Base-by-base conservation (phyloP, 1,139 yeast species). In the Blastobotrys indianensis region DNA sequence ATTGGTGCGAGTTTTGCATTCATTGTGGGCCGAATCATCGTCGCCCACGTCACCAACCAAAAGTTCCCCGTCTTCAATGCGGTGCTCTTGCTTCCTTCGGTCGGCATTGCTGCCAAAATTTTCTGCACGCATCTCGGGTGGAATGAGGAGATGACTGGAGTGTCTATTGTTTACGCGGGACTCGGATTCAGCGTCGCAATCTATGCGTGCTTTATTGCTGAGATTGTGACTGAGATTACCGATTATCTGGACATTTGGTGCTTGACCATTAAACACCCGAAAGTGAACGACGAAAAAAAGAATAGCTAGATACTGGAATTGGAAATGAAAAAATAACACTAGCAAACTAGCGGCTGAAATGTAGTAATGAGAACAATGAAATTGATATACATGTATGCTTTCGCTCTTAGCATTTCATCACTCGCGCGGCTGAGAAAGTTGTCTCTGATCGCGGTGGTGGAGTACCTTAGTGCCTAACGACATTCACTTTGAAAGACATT, bases 1-100 rank as follows among this genome's bases (percentile, higher is more conserved):
- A 76, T 83, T 54, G 96, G 96, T 3, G 73, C 83, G 33, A 74
- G 85, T 1, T 69, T 84, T 58, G 96, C 97, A 0, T 83, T 86
- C 58, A 73, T 79, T 1, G 97, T 90, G 16, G 97, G 97, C 3
- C 77, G 94, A 61, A 86, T 90, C 56, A 90, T 90, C 59, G 73
- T 85, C 49, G 94, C 88, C 2, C 97, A 90, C 65, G 78, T 90
- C 58, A 87, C 97, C 0, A 67, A 76, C 48, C 95, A 86, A 61
- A 59, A 67, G 2, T 90, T 85, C 72, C 97, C 97, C 42, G 68
- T 72, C 63, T 56, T 75, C 50, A 85, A 86, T 51, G 75, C 81
- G 29, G 87, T 95, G 37, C 75, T 81, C 74, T 70, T 77, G 41
- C 69, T 83, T 29, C 96, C 97, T 15, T 31, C 71, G 1, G 59